Evolutionary conservation across 441 rosid species (phyloP).

Genomic region (Eutrema salsugineum): DNA sequence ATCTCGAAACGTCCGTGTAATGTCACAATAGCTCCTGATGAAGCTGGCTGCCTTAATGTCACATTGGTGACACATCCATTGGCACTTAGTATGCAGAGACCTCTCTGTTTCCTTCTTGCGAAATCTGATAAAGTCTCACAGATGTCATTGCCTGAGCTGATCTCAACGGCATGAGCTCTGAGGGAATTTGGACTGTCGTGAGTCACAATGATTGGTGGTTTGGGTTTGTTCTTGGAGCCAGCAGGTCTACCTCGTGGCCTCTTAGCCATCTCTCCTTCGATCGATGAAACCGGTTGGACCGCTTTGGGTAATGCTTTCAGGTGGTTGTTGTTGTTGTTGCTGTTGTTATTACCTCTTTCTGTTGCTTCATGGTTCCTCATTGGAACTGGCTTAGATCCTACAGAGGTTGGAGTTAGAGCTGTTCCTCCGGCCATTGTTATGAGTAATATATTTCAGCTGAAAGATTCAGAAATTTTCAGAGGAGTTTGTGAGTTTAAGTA

Average conservation of each 20-base stretch:
- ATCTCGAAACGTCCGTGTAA: slow-evolving; percentile 77
- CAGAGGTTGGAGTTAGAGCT: slow-evolving; percentile 38
- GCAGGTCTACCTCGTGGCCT: slow-evolving; percentile 74
- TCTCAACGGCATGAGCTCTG: slow-evolving; percentile 67
- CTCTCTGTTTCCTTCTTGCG: slow-evolving; percentile 57
- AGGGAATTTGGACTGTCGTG: slow-evolving; percentile 69
- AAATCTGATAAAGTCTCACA: slow-evolving; percentile 49
- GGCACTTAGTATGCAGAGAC: slow-evolving; percentile 57
- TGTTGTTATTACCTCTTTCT: slow-evolving; percentile 42
- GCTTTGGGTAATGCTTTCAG: slow-evolving; percentile 48
- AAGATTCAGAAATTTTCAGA: neutral
- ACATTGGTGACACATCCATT: slow-evolving; percentile 74
- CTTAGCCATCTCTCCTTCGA: slow-evolving; percentile 52
- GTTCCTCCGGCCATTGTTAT: slow-evolving; percentile 56
- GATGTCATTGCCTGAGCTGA: slow-evolving; percentile 62
- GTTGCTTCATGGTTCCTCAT: slow-evolving; percentile 48
- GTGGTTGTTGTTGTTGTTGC: slow-evolving; percentile 27
- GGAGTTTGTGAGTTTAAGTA: slow-evolving; percentile 48
- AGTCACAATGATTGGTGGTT: slow-evolving; percentile 66
- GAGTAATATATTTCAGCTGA: neutral
- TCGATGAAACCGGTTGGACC: slow-evolving; percentile 52
- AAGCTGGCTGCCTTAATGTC: slow-evolving; percentile 58
- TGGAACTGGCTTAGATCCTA: slow-evolving; percentile 40
- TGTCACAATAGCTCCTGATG: slow-evolving; percentile 60
- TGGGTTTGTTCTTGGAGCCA: slow-evolving; percentile 77